Evolutionary conservation across 352 stramenopile species (phyloP).

Genomic region (Pythium angustatum): DNA sequence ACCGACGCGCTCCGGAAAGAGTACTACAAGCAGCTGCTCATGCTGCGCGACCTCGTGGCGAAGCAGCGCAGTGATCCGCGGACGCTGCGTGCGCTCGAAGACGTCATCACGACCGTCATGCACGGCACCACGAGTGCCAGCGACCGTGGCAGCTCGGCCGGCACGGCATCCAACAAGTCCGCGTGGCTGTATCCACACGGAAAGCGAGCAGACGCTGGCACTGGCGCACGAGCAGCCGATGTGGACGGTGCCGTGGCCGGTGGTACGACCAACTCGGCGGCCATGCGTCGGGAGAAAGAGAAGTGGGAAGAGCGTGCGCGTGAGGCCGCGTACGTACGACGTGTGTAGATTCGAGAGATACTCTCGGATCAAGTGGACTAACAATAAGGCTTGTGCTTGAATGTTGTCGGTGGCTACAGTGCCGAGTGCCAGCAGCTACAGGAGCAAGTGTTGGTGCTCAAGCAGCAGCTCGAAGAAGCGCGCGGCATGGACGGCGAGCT

Average conservation of each 20-base stretch:
- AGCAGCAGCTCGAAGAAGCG: slow-evolving; percentile 40
- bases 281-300: slow-evolving; percentile 53
- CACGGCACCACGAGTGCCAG: neutral
- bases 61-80: slow-evolving; percentile 54
- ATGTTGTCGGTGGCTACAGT: slow-evolving; percentile 4
- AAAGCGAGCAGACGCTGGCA: neutral
- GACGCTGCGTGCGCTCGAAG: slow-evolving; percentile 54
- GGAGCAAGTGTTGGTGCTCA: slow-evolving; percentile 44
- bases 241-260: no score
- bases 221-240: neutral
- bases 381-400: neutral
- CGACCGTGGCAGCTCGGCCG: no score
- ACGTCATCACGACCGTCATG: slow-evolving; percentile 40
- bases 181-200: slow-evolving; percentile 6
- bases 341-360: no score
- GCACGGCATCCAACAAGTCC: no score
- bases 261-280: slow-evolving; percentile 24
- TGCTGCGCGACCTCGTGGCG: slow-evolving; percentile 67
- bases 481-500: slow-evolving; percentile 30
- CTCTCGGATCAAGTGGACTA: no score
- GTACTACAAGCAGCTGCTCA: slow-evolving; percentile 71
- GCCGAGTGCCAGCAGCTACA: slow-evolving; percentile 52
- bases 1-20: slow-evolving; percentile 69
- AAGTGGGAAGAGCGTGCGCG: slow-evolving; percentile 61
- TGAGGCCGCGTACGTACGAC: slow-evolving; percentile 43